Base-by-base conservation (phyloP, 208 protist species). In the Leishmania martiniquensis region DNA sequence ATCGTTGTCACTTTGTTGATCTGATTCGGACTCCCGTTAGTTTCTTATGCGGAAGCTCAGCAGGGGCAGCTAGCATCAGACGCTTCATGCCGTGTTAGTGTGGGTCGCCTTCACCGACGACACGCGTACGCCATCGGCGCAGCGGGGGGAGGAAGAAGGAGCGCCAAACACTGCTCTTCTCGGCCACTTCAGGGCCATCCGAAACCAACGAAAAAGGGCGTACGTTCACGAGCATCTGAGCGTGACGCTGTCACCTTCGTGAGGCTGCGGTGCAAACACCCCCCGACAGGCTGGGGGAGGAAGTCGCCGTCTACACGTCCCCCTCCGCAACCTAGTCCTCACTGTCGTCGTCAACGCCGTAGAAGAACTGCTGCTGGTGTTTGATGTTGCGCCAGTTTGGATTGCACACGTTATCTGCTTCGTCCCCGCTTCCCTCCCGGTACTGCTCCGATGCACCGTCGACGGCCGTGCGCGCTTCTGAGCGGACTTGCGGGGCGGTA, bases 281-380 rank as follows among this genome's bases (percentile, higher is more conserved):
- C n/a, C n/a, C n/a, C n/a, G n/a, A n/a, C n/a, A 6, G 37, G 0
- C 47, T 25, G 70, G 20, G 5, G 42, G 34, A 1, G 7, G 1
- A 13, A 13, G 34, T 10, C 2, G 32, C 4, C 52, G 34, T 17
- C 42, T 60, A 47, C 42, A 37, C 25, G 32, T 55, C 70, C 29
- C 63, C 45, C 77, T 89, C 75, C 15, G 76, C 82, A 3, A 90
- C 85, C 29, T 90, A 84, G 55, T 85, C 89, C 57, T 89, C 90
- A 9, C 81, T 81, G 32, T 92, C 89, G 2, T 90, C 89, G 55
- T 85, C 89, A 15, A 80, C 45, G 52, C 79, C 87, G 67, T 87
- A 95, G 72, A 95, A 96, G 75, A 88, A 94, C 69, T 92, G 91
- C 72, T 90, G 85, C 12, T 84, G 85, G 78, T 96, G 93, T 29